Percentiles rank a stretch among this genome's conserved stretches.
phyloP scores from a whole-genome alignment of 345 rosid species.

The Acer negundo region DNA sequence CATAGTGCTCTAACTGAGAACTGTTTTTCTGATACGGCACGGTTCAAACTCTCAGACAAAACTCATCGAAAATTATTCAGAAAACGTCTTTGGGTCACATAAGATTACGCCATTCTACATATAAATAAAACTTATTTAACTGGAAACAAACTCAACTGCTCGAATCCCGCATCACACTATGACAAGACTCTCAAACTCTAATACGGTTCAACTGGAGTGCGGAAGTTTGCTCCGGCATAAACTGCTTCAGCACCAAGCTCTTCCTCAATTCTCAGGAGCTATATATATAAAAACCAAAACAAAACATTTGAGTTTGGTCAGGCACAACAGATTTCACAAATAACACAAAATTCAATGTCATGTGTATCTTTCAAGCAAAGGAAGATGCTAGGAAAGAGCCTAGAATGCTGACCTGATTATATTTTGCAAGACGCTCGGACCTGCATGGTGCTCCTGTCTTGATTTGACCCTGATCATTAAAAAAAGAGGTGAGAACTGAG shows the following conservation, averaged over 20 bases:
- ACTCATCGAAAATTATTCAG: constrained; percentile 29
- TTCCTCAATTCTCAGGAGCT: constrained; percentile 94
- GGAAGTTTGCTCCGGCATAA: constrained; percentile 85
- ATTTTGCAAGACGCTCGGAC: constrained; percentile 95
- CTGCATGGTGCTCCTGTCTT: constrained; percentile 99
- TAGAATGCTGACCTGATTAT: constrained; percentile 69
- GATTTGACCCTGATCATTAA: constrained; percentile 74
- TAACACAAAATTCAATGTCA: neutral
- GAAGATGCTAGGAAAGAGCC: neutral
- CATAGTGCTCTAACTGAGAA: neutral
- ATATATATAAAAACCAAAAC: constrained; percentile 21
- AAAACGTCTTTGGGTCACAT: neutral
- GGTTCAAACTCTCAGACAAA: constrained; percentile 26
- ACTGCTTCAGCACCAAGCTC: constrained; percentile 84
- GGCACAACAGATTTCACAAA: neutral
- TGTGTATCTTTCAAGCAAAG: neutral
- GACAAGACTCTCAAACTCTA: constrained; percentile 29
- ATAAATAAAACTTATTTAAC: constrained; percentile 29
- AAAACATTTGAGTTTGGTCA: neutral
- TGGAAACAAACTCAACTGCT: neutral
- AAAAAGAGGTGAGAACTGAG: neutral
- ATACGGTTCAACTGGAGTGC: constrained; percentile 86
- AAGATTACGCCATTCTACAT: neutral
- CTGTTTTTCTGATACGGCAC: neutral
- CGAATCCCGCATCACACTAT: neutral